Conservation (phyloP, 2,329 filamentous ascomycete genomes). For the Piedraia hortae region DNA sequence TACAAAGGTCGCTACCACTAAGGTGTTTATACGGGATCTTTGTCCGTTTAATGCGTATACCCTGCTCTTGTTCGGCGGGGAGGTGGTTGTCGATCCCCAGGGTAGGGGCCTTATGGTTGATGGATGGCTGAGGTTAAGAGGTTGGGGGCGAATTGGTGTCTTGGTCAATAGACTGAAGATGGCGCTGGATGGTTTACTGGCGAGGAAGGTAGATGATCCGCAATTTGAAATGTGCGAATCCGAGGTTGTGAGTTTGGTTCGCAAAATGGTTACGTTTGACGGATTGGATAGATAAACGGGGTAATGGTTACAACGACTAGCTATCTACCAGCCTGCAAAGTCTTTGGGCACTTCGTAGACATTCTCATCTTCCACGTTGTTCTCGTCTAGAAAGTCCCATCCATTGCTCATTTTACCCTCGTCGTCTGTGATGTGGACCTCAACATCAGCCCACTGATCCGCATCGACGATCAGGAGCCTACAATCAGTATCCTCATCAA, state of each 20-base stretch:
- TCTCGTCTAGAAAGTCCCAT: not conserved
- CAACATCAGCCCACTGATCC: conserved; percentile 1
- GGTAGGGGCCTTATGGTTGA: conserved; percentile 74
- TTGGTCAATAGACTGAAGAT: conserved; percentile 55
- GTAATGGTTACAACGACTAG: not conserved
- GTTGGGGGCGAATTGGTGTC: conserved; percentile 88
- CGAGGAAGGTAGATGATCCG: conserved; percentile 53
- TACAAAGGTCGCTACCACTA: conserved; percentile 69
- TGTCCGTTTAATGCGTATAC: conserved; percentile 85
- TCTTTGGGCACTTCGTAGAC: conserved; percentile 3
- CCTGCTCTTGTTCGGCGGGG: conserved; percentile 63
- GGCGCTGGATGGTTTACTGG: conserved; percentile 67
- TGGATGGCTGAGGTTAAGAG: conserved; percentile 61
- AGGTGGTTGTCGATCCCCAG: conserved; percentile 61
- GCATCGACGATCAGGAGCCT: not conserved
- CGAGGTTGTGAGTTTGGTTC: conserved; percentile 51
- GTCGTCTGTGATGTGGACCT: conserved; percentile 2
- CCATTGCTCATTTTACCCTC: conserved; percentile 1
- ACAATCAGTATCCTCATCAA: too few relatives aligned
- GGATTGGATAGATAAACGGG: conserved; percentile 21
- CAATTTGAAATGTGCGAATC: conserved; percentile 17
- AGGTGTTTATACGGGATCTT: conserved; percentile 72
- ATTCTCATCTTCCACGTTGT: conserved; percentile 3
- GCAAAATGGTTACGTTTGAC: conserved; percentile 64
- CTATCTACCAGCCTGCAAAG: conserved; percentile 5